phyloP scores from a whole-genome alignment of 768 basidiomycete genomes.

The Kondoa subrosea region DNA sequence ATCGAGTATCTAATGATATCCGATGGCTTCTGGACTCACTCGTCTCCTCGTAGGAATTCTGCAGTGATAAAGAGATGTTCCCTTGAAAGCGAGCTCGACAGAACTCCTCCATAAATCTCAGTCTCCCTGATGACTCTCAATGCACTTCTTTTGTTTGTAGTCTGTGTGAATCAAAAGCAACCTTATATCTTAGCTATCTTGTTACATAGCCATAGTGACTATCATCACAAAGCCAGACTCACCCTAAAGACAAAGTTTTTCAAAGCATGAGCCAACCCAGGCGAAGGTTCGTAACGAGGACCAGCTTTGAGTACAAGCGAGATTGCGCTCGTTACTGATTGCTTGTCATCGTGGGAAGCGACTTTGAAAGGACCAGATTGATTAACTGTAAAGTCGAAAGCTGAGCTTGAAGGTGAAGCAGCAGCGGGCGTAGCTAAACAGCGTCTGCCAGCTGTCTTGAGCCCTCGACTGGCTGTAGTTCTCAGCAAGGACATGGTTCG shows the following conservation, averaged over 20 bases:
- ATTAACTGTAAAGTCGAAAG: slow-evolving; percentile 16
- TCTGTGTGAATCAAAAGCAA: too few relatives aligned
- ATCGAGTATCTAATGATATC: background rate
- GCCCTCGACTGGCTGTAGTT: background rate
- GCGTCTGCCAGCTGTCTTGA: background rate
- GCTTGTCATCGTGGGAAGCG: slow-evolving; percentile 55
- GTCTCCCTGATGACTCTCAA: slow-evolving; percentile 79
- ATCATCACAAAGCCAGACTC: too few relatives aligned
- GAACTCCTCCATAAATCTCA: slow-evolving; percentile 80
- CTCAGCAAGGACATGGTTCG: background rate
- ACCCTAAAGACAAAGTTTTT: slow-evolving; percentile 99
- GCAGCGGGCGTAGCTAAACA: background rate
- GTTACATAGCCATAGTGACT: too few relatives aligned
- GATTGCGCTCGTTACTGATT: slow-evolving; percentile 66
- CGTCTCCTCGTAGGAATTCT: slow-evolving; percentile 86
- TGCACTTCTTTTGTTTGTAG: slow-evolving; percentile 67
- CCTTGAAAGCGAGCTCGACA: slow-evolving; percentile 64
- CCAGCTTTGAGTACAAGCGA: slow-evolving; percentile 87
- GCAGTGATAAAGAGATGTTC: slow-evolving; percentile 87
- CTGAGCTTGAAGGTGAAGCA: slow-evolving; percentile 1
- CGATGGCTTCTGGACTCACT: slow-evolving; percentile 45
- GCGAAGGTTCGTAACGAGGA: slow-evolving; percentile 65
- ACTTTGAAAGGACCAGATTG: slow-evolving; percentile 65
- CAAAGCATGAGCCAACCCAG: slow-evolving; percentile 80
- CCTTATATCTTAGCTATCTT: too few relatives aligned